Percentiles rank a stretch among this genome's conserved stretches.
These are phyloP conservation scores for Plasmodium cynomolgi DNA, from an alignment of 169 alveolate genomes.

Conservation along the genomic window DNA sequence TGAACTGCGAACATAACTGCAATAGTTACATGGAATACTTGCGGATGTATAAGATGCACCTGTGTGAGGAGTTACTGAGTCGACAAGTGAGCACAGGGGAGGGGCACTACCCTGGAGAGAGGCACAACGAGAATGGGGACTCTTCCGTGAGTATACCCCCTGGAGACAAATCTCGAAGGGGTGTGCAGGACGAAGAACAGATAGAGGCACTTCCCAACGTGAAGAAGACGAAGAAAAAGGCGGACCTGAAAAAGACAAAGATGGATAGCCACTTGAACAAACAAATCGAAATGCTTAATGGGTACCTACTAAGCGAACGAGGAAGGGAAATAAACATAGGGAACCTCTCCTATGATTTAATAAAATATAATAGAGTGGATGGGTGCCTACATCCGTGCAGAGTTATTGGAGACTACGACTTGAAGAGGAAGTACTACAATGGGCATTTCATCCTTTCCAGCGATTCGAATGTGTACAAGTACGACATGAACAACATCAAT, in stretches of 20 bases:
- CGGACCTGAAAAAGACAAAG: not conserved
- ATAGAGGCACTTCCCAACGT: not conserved
- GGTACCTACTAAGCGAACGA: conserved; percentile 16
- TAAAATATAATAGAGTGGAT: conserved; percentile 44
- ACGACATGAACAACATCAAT: conserved; percentile 55
- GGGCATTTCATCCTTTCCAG: not conserved
- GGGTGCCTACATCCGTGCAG: conserved; percentile 67
- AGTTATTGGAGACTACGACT: conserved; percentile 69
- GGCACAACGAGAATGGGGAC: not conserved
- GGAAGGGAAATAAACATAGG: conserved; percentile 50
- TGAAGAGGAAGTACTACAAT: conserved; percentile 16
- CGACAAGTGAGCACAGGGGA: not conserved
- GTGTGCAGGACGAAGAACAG: not conserved
- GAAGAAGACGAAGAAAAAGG: not conserved
- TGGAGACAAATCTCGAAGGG: not conserved
- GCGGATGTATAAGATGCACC: conserved; percentile 41
- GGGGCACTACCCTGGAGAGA: not conserved
- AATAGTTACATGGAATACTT: conserved; percentile 59
- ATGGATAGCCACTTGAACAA: conserved; percentile 8
- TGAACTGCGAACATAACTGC: conserved; percentile 68
- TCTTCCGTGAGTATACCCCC: not conserved
- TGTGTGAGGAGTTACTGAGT: not conserved
- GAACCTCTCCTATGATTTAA: conserved; percentile 11
- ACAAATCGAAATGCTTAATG: conserved; percentile 12
- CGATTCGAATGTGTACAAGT: conserved; percentile 49